Conservation (phyloP, 768 basidiomycete species). For the Leccinum disarticulatum region DNA sequence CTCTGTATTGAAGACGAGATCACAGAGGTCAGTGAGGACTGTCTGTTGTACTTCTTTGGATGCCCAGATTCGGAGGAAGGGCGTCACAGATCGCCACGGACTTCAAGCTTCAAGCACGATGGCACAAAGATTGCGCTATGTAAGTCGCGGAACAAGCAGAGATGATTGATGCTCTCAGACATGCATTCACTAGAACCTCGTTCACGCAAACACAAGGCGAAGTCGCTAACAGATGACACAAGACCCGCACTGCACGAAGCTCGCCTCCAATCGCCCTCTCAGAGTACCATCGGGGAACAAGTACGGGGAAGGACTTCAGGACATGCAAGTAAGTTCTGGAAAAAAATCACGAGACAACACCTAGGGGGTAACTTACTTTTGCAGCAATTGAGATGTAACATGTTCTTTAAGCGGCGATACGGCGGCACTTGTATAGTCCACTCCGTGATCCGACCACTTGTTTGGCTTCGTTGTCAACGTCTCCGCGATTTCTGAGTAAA, state of each 20-base stretch:
- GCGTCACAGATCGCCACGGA: no score
- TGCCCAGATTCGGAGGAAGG: no score
- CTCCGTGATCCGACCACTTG: constrained; percentile 18
- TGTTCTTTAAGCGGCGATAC: constrained; percentile 7
- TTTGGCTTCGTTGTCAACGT: constrained; percentile 9
- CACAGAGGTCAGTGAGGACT: no score
- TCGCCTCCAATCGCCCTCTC: constrained; percentile 17
- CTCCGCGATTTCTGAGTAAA: not conserved
- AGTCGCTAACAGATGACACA: constrained; percentile 16
- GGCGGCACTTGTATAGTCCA: constrained; percentile 11
- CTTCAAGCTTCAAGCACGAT: no score
- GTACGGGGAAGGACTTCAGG: constrained; percentile 14
- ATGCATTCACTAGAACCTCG: no score
- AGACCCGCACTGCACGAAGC: constrained; percentile 4
- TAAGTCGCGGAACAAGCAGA: no score
- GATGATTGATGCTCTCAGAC: no score
- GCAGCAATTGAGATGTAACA: not conserved
- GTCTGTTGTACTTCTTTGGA: no score
- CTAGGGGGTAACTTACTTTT: constrained; percentile 6
- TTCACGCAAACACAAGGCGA: no score
- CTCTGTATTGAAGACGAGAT: no score
- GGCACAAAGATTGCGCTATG: no score
- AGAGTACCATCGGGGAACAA: constrained; percentile 21
- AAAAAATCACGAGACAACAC: not conserved
- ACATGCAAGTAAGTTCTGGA: not conserved